Evolutionary conservation across 2,329 filamentous ascomycete genomes (phyloP).

Genomic region (Fusarium solani-melongenae): DNA sequence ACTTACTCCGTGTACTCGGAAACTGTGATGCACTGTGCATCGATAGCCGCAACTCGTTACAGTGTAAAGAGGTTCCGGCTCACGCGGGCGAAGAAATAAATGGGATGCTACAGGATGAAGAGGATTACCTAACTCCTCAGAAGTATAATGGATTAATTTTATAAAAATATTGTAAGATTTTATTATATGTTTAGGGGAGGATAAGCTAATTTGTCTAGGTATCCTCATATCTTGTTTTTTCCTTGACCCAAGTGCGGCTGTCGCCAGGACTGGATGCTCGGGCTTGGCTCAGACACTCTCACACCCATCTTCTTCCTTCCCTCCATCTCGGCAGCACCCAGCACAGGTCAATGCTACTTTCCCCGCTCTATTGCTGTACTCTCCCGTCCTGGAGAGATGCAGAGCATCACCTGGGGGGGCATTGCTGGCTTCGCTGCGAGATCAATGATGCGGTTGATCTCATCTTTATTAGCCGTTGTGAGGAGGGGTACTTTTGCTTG

Average conservation of each 20-base stretch:
- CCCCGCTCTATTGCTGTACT: constrained; percentile 34
- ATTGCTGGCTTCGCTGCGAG: not conserved
- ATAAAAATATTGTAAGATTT: no score
- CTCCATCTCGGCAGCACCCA: constrained; percentile 15
- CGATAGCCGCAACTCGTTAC: not conserved
- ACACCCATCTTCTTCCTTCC: not conserved
- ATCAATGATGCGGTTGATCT: not conserved
- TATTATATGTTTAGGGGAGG: no score
- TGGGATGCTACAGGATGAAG: no score
- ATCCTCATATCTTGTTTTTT: no score
- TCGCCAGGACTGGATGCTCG: not conserved
- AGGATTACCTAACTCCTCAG: no score
- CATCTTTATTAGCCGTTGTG: not conserved
- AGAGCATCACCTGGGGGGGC: not conserved
- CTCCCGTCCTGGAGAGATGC: constrained; percentile 5
- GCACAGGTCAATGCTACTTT: constrained; percentile 33
- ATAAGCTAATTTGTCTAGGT: no score
- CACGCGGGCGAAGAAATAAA: no score
- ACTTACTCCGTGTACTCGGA: not conserved
- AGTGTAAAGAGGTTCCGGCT: not conserved
- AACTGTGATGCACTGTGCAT: not conserved
- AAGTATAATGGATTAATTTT: no score
- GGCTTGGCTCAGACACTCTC: constrained; percentile 13
- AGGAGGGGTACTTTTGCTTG: not conserved
- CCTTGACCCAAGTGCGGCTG: no score